Evolutionary conservation across 177 flowering plant genomes (phyloP), one percentile per base, ranked within the genome.

Genomic region (Tripterygium wilfordii): DNA sequence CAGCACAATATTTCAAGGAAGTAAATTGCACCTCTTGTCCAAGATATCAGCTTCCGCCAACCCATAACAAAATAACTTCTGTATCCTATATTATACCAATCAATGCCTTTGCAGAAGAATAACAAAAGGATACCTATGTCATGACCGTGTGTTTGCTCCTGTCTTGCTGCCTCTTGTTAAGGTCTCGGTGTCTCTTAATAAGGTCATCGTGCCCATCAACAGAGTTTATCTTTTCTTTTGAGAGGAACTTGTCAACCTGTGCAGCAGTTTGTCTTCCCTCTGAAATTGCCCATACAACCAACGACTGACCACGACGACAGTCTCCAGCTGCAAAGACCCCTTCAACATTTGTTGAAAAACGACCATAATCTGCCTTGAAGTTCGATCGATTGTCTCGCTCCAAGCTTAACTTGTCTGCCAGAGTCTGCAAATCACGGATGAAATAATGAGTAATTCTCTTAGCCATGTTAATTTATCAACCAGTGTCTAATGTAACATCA

Each of bases 241-340:
- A 38, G 38, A 92, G 74, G 48, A 58, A 89, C 8, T 68, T 78
- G 67, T 92, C 97, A 2, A 92, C 99, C 51, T 82, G 85, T 2
- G 91, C 55, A 44, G 97, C 99, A 2, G 97, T 80, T 78, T 86
- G 94, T 20, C 99, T 58, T 28, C 99, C 97, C 63, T 92, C 98
- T 0, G 82, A 60, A 48, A 92, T 89, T 27, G 99, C 99, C 99
- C 99, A 92, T 1, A 92, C 99, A 39, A 92, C 99, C 46, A 92
- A 69, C 13, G 99, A 88, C 67, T 92, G 99, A 3, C 99, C 97
- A 0, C 99, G 76, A 38, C 96, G 60, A 54, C 99, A 92, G 50
- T 92, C 99, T 8, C 99, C 99, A 13, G 99, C 97, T 1, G 95
- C 99, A 78, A 92, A 92, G 0, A 92, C 75, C 0, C 99, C 96